Evolutionary conservation across 2,329 filamentous ascomycete species (phyloP).

Genomic region (Diaporthe amygdali): DNA sequence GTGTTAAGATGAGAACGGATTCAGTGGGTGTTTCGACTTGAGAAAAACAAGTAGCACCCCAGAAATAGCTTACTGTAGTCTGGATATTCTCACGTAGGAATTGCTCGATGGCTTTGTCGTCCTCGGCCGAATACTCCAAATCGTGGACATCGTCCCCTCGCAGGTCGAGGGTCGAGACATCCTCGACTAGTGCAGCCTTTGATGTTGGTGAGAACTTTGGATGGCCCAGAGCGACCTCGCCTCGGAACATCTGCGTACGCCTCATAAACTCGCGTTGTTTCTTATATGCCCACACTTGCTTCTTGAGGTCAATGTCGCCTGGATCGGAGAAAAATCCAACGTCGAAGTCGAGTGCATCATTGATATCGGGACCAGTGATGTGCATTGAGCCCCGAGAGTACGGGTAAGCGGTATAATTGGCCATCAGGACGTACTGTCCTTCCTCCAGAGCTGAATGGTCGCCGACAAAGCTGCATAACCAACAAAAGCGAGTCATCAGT

Average conservation of each 20-base stretch:
- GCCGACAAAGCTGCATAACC: constrained; percentile 29
- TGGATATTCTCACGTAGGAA: constrained; percentile 42
- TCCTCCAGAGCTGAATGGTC: constrained; percentile 38
- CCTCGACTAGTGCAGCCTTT: constrained; percentile 41
- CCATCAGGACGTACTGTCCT: constrained; percentile 33
- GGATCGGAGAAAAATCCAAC: constrained; percentile 60
- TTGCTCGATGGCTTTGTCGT: constrained; percentile 52
- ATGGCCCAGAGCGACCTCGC: constrained; percentile 48
- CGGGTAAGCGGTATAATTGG: constrained; percentile 61
- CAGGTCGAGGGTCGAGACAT: constrained; percentile 30
- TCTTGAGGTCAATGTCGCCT: constrained; percentile 58
- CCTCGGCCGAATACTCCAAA: constrained; percentile 53
- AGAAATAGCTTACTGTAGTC: too few species aligned
- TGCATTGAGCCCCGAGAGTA: constrained; percentile 65
- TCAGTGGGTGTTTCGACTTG: too few species aligned
- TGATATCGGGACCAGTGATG: constrained; percentile 50
- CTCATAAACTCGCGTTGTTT: constrained; percentile 64
- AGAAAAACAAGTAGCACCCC: too few species aligned
- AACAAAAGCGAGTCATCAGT: not conserved
- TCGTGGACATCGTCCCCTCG: constrained; percentile 38
- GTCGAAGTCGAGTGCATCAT: constrained; percentile 58
- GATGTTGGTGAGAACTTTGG: constrained; percentile 50
- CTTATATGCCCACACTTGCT: constrained; percentile 68
- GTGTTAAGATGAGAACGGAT: too few species aligned
- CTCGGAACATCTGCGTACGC: constrained; percentile 56